Conservation (phyloP, 345 rosid species). For the Eucalyptus virginea region DNA sequence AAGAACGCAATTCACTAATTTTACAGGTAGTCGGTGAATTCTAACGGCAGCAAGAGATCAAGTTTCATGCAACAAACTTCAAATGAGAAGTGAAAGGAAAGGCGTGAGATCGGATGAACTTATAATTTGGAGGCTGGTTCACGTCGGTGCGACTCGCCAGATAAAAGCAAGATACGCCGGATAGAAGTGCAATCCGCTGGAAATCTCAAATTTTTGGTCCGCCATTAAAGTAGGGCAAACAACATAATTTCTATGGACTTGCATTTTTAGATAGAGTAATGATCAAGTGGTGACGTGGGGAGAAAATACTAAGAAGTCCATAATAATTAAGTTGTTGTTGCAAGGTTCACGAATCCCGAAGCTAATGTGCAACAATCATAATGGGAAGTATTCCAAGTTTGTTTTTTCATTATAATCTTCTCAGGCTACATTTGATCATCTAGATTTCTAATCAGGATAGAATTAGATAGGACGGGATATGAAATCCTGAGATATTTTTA, state of each 20-base stretch:
- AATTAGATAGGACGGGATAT: accelerated
- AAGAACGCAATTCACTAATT: background rate
- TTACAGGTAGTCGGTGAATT: background rate
- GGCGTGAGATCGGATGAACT: background rate
- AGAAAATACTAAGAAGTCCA: background rate
- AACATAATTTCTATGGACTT: background rate
- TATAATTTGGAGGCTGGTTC: background rate
- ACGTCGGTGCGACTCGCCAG: background rate
- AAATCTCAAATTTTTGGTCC: background rate
- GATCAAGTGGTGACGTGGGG: background rate
- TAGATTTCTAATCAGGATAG: too few relatives aligned
- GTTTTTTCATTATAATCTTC: background rate
- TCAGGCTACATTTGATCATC: too few relatives aligned
- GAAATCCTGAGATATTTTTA: too few relatives aligned
- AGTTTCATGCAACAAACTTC: background rate
- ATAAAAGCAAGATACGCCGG: background rate
- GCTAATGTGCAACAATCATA: background rate
- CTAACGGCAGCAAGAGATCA: background rate
- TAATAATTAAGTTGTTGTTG: background rate
- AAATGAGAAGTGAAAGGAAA: background rate
- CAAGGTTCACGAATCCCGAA: background rate
- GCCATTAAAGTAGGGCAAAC: background rate
- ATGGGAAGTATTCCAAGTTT: background rate
- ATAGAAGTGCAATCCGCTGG: background rate
- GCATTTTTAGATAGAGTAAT: background rate